Base-by-base conservation (phyloP, 2,329 filamentous ascomycete species). In the Aspergillus alliaceus region DNA sequence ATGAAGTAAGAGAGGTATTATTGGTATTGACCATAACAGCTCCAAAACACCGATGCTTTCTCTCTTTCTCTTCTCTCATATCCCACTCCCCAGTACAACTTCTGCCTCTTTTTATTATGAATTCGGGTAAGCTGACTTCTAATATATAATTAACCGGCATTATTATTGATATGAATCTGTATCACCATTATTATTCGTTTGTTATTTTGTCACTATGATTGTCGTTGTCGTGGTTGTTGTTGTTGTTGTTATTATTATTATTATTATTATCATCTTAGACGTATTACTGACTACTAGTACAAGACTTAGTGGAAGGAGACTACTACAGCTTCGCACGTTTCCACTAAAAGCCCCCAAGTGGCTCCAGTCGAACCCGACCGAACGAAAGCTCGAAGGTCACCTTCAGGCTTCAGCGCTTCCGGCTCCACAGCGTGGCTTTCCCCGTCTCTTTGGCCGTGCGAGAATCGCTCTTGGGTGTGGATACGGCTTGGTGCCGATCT, bases 401-500 rank as follows among this genome's bases (percentile, higher is more conserved):
- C 64, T 63, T 68, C 65, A 69, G 40, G 40, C 40, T 44, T 44
- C 40, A 44, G 40, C 40, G 61, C 51, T 49, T 48, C 51, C 61
- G 68, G 68, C 65, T 71, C 69, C 68, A 71, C 69, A 70, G 65
- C 66, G 63, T 71, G 63, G 64, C 49, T 56, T 64, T 67, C 65
- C 62, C 68, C 68, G 67, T 69, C 63, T 65, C 62, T 57, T 58
- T 66, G 64, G 59, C 64, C 61, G 53, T 64, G 61, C 54, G 59
- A 64, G 58, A 58, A 51, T 56, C 49, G 40, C 40, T 44, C 40
- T 27, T 9, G 24, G 18, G 34, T 51, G 68, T 72, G 69, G 69
- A 67, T 68, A 67, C 67, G 42, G 63, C 53, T 56, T 57, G 52
- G 56, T 58, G 69, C 62, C 65, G 69, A 71, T 71, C 69, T 67